Base-by-base conservation (phyloP, 2,329 filamentous ascomycete species). In the Basipetospora sp. region DNA sequence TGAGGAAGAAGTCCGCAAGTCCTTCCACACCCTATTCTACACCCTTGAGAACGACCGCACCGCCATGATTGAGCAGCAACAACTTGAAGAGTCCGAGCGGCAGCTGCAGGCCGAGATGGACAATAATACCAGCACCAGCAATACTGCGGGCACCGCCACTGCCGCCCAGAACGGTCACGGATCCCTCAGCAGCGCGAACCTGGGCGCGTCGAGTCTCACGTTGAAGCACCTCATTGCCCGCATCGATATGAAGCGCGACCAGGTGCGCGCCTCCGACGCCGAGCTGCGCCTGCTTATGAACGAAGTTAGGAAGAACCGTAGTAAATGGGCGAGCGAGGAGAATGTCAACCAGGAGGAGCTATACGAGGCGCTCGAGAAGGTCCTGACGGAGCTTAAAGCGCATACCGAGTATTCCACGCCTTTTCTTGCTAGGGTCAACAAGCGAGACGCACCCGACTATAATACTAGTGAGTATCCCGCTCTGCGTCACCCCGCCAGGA, bases 281-380 rank as follows among this genome's bases (percentile, higher is more conserved):
- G 88, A 98, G 53, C 66, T 98, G 42, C 77, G 90, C 42, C 84
- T 80, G 35, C 64, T 98, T 41, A 94, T 98, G 72, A 94, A 90
- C 50, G 90, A 98, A 58, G 90, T 98, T 14, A 76, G 90, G 45
- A 98, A 96, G 58, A 96, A 96, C 49, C 72, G 90, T 50, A 96
- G 88, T 59, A 98, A 98, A 61, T 98, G 90, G 90, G 88, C 90
- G 3, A 96, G 82, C 55, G 90, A 96, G 57, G 90, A 98, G 49
- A 90, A 92, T 48, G 80, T 98, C 43, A 88, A 90, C 42, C 90
- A 98, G 58, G 90, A 98, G 58, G 90, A 98, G 58, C 69, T 98
- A 5, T 98, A 98, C 54, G 90, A 98, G 62, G 85, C 90, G 9
- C 69, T 90, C 11, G 90, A 98, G 56, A 96, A 96, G 62, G 90